Evolutionary conservation across 106 monocot genomes (phyloP).

Genomic region (Gastrodia elata): DNA sequence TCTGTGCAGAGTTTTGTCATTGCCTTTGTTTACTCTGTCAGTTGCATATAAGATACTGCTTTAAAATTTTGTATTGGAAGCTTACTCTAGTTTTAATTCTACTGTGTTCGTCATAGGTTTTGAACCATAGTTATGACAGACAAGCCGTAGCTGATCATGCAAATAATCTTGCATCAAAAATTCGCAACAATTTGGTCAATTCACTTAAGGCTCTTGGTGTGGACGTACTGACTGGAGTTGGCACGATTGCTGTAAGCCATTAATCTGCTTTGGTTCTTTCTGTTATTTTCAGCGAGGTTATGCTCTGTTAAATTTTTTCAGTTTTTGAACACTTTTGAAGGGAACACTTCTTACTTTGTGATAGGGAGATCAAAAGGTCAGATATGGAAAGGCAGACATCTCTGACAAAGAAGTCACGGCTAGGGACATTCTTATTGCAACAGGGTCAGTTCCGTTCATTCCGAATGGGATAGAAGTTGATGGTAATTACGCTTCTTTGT

Average conservation of each 20-base stretch:
- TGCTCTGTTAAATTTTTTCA: background rate
- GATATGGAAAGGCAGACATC: slow-evolving; percentile 77
- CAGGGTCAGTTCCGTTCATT: slow-evolving; percentile 94
- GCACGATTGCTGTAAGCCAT: slow-evolving; percentile 65
- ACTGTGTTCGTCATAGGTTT: slow-evolving; percentile 37
- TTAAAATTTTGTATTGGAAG: background rate
- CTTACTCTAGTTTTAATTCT: background rate
- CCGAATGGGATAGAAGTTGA: slow-evolving; percentile 98
- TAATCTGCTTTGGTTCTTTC: background rate
- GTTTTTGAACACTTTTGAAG: background rate
- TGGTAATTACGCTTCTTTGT: slow-evolving; percentile 38
- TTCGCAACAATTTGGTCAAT: slow-evolving; percentile 88
- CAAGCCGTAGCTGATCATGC: slow-evolving; percentile 98
- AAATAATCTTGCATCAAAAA: slow-evolving; percentile 95
- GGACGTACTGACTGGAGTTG: slow-evolving; percentile 82
- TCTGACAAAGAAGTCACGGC: slow-evolving; percentile 69
- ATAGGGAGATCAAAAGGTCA: slow-evolving; percentile 74
- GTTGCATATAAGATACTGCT: background rate
- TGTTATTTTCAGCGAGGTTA: background rate
- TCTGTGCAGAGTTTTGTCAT: background rate
- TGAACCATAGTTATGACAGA: slow-evolving; percentile 82
- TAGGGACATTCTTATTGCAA: slow-evolving; percentile 88
- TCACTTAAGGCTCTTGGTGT: slow-evolving; percentile 89
- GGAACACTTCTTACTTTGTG: slow-evolving; percentile 7
- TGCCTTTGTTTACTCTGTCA: background rate